phyloP scores from a whole-genome alignment of 177 flowering plant species.

The Vitis hybrid region DNA sequence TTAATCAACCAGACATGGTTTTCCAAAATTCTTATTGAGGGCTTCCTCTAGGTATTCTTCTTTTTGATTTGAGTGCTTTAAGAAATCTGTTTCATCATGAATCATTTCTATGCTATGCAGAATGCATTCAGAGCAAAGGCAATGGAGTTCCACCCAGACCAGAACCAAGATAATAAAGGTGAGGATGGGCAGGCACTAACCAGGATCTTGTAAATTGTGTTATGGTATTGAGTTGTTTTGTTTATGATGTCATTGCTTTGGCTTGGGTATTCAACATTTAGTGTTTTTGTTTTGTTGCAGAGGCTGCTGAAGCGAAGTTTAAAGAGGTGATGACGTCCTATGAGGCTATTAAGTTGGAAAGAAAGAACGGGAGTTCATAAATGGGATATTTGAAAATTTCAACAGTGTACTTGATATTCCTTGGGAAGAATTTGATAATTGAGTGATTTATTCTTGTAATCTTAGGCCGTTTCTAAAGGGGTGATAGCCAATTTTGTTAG shows the following conservation, averaged over 20 bases:
- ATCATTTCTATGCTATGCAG: constrained; percentile 38
- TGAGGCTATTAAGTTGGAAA: constrained; percentile 85
- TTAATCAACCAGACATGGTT: too few species aligned
- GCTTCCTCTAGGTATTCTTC: background rate
- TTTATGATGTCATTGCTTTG: background rate
- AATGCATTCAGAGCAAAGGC: constrained; percentile 90
- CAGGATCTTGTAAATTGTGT: background rate
- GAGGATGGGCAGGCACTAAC: background rate
- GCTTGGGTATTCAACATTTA: background rate
- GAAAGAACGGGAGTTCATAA: constrained; percentile 36
- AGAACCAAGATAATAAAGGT: constrained; percentile 93
- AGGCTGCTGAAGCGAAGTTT: constrained; percentile 86
- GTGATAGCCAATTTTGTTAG: too few species aligned
- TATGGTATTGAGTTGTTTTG: background rate
- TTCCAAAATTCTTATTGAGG: too few species aligned
- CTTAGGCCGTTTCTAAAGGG: too few species aligned
- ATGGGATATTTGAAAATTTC: background rate
- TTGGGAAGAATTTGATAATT: too few species aligned
- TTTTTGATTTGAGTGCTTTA: background rate
- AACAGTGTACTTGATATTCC: background rate
- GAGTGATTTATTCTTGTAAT: too few species aligned
- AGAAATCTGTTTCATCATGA: background rate
- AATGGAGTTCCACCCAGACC: constrained; percentile 88
- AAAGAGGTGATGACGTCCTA: constrained; percentile 91
- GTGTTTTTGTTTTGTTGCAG: constrained; percentile 42